phyloP scores from a whole-genome alignment of 1,139 yeast genomes.

The Candida tropicalis region DNA sequence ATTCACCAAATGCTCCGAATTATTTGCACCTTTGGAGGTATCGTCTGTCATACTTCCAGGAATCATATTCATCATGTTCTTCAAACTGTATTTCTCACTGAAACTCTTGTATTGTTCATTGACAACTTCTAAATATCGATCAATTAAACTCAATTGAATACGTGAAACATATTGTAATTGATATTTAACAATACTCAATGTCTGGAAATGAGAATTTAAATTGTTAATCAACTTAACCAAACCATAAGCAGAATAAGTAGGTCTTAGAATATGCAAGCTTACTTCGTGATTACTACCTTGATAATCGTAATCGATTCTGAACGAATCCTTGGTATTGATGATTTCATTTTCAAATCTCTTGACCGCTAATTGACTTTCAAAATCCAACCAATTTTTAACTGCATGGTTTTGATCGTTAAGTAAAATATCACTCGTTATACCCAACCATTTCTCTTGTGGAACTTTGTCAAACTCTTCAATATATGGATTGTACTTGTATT shows the following conservation, averaged over 20 bases:
- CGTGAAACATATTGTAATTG: conserved; percentile 70
- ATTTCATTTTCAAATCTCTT: conserved; percentile 60
- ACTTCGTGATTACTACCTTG: conserved; percentile 36
- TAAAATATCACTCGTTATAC: conserved; percentile 60
- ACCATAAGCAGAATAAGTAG: conserved; percentile 69
- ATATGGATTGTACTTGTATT: conserved; percentile 59
- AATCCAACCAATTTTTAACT: conserved; percentile 59
- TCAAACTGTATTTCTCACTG: conserved; percentile 44
- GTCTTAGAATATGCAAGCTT: conserved; percentile 43
- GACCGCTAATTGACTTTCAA: conserved; percentile 61
- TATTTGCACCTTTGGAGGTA: conserved; percentile 6
- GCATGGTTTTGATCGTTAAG: conserved; percentile 36
- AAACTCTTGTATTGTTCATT: conserved; percentile 48
- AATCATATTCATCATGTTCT: conserved; percentile 38
- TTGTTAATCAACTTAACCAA: conserved; percentile 65
- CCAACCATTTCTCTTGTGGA: conserved; percentile 53
- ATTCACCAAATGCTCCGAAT: conserved; percentile 23
- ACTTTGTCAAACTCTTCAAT: conserved; percentile 28
- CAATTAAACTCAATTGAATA: conserved; percentile 67
- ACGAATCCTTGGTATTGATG: conserved; percentile 53
- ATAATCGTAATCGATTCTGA: conserved; percentile 63
- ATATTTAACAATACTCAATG: conserved; percentile 59
- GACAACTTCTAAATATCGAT: conserved; percentile 58
- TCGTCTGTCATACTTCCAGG: conserved; percentile 32
- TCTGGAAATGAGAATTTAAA: conserved; percentile 62